These are phyloP conservation scores for Alloteropsis semialata DNA, from an alignment of 176 grass and related monocot species.

Conservation along the genomic window DNA sequence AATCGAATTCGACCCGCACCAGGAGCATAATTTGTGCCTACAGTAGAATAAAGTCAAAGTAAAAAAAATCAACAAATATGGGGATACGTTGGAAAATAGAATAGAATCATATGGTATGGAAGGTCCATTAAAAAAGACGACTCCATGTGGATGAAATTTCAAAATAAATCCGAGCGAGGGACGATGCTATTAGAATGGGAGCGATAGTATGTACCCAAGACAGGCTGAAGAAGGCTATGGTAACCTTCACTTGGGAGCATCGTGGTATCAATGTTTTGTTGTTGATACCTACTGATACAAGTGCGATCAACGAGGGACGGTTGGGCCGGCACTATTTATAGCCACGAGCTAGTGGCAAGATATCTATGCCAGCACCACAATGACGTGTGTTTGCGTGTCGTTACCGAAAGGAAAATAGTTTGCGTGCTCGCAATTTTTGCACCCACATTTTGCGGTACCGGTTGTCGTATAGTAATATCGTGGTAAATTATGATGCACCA, in stretches of 20 bases:
- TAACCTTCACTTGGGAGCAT: not conserved
- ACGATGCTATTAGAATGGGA: not conserved
- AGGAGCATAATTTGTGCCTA: too few species aligned
- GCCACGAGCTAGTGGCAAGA: not conserved
- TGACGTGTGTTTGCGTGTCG: not conserved
- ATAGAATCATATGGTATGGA: too few species aligned
- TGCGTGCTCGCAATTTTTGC: too few species aligned
- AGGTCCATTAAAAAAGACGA: too few species aligned
- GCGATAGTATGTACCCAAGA: not conserved
- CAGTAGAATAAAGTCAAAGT: too few species aligned
- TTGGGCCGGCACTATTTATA: not conserved
- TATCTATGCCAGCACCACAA: not conserved
- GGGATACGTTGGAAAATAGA: too few species aligned
- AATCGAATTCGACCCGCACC: too few species aligned
- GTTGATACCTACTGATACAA: not conserved
- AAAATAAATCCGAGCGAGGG: not conserved
- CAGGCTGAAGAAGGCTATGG: not conserved
- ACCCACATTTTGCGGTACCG: rapidly evolving
- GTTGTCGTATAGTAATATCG: not conserved
- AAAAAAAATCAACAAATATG: too few species aligned
- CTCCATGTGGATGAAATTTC: too few species aligned
- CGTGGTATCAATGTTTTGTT: not conserved
- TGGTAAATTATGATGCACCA: not conserved
- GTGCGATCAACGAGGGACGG: too few species aligned
- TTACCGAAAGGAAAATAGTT: not conserved